Evolutionary conservation across 345 rosid species (phyloP).

Genomic region (Pelargonium nanum): DNA sequence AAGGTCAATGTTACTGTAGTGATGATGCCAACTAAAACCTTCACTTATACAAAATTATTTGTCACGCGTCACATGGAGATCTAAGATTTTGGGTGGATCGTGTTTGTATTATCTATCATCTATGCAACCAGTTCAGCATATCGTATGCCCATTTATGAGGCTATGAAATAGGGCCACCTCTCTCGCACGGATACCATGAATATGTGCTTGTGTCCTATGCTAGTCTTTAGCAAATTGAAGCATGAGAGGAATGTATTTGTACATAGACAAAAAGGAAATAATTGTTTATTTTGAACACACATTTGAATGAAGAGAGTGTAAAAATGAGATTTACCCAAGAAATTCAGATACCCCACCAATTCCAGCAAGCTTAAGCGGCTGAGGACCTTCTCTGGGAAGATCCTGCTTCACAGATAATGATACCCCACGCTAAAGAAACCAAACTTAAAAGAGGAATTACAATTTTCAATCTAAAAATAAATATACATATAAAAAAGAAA

Average conservation of each 20-base stretch:
- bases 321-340: slow-evolving; percentile 55
- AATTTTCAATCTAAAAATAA: slow-evolving; percentile 5
- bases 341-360: slow-evolving; percentile 84
- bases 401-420: slow-evolving; percentile 36
- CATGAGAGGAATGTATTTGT: background rate
- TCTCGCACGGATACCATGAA: too few relatives aligned
- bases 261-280: background rate
- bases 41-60: too few relatives aligned
- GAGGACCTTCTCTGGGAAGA: slow-evolving; percentile 68
- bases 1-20: too few relatives aligned
- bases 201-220: too few relatives aligned
- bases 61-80: too few relatives aligned
- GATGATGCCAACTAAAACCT: too few relatives aligned
- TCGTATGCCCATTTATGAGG: too few relatives aligned
- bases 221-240: background rate
- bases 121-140: too few relatives aligned
- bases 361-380: slow-evolving; percentile 75
- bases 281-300: background rate
- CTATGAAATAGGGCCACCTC: too few relatives aligned
- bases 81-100: too few relatives aligned
- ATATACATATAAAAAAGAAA: slow-evolving; percentile 9
- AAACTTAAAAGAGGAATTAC: background rate
- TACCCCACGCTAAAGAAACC: background rate
- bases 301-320: background rate
- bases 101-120: too few relatives aligned